Conservation (phyloP, 2,329 filamentous ascomycete species). For the Claviceps arundinis region DNA sequence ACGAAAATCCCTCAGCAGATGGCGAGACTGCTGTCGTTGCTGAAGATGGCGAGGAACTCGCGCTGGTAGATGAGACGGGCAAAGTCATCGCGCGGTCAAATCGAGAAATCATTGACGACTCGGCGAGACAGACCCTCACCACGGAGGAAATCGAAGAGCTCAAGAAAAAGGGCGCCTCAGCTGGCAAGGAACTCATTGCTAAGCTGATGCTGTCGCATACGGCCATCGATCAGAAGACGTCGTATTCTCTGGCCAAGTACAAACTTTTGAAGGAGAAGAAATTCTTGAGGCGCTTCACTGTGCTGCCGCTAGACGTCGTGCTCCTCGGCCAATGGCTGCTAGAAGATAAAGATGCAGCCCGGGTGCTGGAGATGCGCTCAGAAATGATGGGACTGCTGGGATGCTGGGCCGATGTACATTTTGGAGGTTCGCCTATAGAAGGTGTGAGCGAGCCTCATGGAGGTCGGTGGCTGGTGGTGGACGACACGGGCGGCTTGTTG, state of each 20-base stretch:
- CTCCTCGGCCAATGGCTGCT: conserved; percentile 65
- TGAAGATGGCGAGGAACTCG: conserved; percentile 27
- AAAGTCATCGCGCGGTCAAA: conserved; percentile 40
- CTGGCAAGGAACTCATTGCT: conserved; percentile 82
- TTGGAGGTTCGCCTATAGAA: conserved; percentile 21
- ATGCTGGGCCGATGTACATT: conserved; percentile 85
- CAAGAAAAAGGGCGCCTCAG: conserved; percentile 59
- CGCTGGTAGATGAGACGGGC: conserved; percentile 29
- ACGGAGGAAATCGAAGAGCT: conserved; percentile 64
- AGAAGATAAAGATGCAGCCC: conserved; percentile 64
- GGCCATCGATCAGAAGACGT: conserved; percentile 84
- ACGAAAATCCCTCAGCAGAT: conserved; percentile 25
- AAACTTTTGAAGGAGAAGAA: conserved; percentile 89
- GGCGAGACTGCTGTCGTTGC: conserved; percentile 28
- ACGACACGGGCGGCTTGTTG: conserved; percentile 74
- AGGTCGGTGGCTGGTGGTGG: conserved; percentile 64
- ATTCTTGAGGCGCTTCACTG: conserved; percentile 77
- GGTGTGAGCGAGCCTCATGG: conserved; percentile 16
- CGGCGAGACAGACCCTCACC: conserved; percentile 61
- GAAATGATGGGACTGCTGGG: conserved; percentile 71
- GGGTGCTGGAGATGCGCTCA: conserved; percentile 75
- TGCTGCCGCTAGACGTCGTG: conserved; percentile 70
- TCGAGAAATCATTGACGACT: conserved; percentile 46
- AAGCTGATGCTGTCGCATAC: conserved; percentile 84
- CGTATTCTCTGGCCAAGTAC: conserved; percentile 89